A percentile compares a stretch with the other conserved stretches of the same genome.
Evolutionary conservation across 108 stramenopile genomes (phyloP).

Genomic region (Cyclotella choctawhatcheeana): DNA sequence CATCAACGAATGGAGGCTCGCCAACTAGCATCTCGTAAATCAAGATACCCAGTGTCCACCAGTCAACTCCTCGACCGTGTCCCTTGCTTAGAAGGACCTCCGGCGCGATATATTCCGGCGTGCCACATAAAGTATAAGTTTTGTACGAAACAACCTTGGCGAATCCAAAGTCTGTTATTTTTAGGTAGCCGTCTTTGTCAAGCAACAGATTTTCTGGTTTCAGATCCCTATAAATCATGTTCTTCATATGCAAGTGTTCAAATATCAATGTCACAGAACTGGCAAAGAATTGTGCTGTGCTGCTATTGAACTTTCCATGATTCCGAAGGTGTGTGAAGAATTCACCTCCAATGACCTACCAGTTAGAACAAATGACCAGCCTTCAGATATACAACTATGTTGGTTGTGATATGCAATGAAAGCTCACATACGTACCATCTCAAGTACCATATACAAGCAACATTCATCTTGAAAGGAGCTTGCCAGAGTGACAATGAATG

Average conservation of each 20-base stretch:
- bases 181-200: constrained; percentile 77
- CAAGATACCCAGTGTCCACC: constrained; percentile 92
- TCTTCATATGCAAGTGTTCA: constrained; percentile 87
- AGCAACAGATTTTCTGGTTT: constrained; percentile 89
- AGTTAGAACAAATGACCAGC: too few species aligned
- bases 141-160: constrained; percentile 68
- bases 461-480: constrained; percentile 65
- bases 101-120: constrained; percentile 94
- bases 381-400: too few species aligned
- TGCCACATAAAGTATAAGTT: constrained; percentile 96
- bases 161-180: constrained; percentile 84
- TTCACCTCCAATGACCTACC: constrained; percentile 90
- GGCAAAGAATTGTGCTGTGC: constrained; percentile 73
- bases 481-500: constrained; percentile 78
- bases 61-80: constrained; percentile 93
- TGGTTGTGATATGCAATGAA: too few species aligned
- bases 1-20: constrained; percentile 88
- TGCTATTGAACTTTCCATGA: constrained; percentile 49
- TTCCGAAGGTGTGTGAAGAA: constrained; percentile 66
- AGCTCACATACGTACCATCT: too few species aligned
- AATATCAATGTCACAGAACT: constrained; percentile 85
- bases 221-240: constrained; percentile 93
- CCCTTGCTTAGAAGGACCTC: constrained; percentile 92
- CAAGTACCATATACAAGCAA: constrained; percentile 81
- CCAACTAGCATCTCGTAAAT: constrained; percentile 89